Evolutionary conservation across 495 filamentous ascomycete genomes (phyloP).

Genomic region (Xylaria telfairii): DNA sequence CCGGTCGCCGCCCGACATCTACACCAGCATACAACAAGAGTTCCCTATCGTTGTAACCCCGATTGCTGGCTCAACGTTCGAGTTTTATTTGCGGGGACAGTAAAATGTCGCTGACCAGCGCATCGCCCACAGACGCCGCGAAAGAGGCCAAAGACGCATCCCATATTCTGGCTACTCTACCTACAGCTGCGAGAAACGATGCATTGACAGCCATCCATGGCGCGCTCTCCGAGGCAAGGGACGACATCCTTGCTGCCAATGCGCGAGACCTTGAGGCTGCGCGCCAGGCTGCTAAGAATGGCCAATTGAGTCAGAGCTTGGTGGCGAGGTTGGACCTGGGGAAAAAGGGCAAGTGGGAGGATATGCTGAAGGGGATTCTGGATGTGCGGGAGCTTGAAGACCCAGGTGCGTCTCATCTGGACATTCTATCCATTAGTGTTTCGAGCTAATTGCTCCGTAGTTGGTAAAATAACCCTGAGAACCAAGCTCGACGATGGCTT

Average conservation of each 20-base stretch:
- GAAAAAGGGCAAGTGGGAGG: slow-evolving; percentile 89
- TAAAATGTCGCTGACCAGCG: slow-evolving; percentile 78
- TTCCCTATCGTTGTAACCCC: not conserved
- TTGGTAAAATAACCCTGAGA: slow-evolving; percentile 81
- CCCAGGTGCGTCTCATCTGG: slow-evolving; percentile 70
- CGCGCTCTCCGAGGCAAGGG: slow-evolving; percentile 68
- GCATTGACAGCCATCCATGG: slow-evolving; percentile 82
- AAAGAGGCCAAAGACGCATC: slow-evolving; percentile 73
- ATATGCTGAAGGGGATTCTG: slow-evolving; percentile 95
- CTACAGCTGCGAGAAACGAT: slow-evolving; percentile 72
- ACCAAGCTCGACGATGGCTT: slow-evolving; percentile 91
- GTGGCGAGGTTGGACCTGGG: slow-evolving; percentile 89
- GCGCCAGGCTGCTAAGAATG: slow-evolving; percentile 70
- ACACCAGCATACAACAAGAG: not conserved
- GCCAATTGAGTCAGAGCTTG: slow-evolving; percentile 80
- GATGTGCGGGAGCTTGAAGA: slow-evolving; percentile 87
- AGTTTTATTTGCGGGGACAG: not conserved
- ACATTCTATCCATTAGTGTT: not conserved
- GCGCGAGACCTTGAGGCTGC: slow-evolving; percentile 78
- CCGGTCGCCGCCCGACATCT: slow-evolving; percentile 9
- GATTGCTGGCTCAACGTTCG: not conserved
- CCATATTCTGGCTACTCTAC: slow-evolving; percentile 69
- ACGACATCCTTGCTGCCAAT: slow-evolving; percentile 85
- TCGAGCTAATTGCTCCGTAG: slow-evolving; percentile 48
- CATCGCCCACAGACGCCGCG: slow-evolving; percentile 69